These are phyloP conservation scores for Xylaria arbuscula DNA, from an alignment of 2,329 filamentous ascomycete genomes.

Conservation along the genomic window DNA sequence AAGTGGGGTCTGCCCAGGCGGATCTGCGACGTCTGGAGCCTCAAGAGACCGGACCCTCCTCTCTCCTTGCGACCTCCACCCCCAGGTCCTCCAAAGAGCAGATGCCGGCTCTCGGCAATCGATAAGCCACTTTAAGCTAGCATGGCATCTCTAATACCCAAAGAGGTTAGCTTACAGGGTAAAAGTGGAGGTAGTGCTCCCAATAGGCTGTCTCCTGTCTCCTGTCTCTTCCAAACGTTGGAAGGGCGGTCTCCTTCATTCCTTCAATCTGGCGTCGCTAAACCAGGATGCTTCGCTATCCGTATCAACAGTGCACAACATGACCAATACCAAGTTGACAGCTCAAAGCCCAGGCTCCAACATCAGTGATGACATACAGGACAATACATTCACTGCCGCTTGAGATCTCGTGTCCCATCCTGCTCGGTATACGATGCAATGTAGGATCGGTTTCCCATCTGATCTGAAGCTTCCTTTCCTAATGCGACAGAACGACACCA, in stretches of 20 bases:
- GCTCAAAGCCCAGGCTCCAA: not conserved
- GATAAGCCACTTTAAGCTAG: slow-evolving; percentile 33
- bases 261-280: slow-evolving; percentile 20
- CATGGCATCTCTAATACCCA: not conserved
- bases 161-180: not conserved
- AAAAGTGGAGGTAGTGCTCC: not conserved
- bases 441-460: not conserved
- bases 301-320: slow-evolving; percentile 9
- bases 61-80: not conserved
- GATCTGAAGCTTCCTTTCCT: slow-evolving; percentile 19
- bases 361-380: not conserved
- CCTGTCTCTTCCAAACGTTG: slow-evolving; percentile 15
- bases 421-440: too few relatives aligned
- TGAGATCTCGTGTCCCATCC: slow-evolving; percentile 19
- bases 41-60: slow-evolving; percentile 42
- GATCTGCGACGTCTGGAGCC: slow-evolving; percentile 53
- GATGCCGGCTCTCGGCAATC: slow-evolving; percentile 34
- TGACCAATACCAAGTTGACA: slow-evolving; percentile 17
- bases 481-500: slow-evolving; percentile 15
- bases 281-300: slow-evolving; percentile 20
- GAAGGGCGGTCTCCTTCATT: slow-evolving; percentile 19
- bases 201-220: not conserved
- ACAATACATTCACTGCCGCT: not conserved
- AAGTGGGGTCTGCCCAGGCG: slow-evolving; percentile 40
- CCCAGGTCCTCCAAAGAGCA: slow-evolving; percentile 7